A percentile compares a stretch with the other conserved stretches of the same genome.
Evolutionary conservation across 2,329 filamentous ascomycete genomes (phyloP).

Genomic region (Penicillium brevicompactum): DNA sequence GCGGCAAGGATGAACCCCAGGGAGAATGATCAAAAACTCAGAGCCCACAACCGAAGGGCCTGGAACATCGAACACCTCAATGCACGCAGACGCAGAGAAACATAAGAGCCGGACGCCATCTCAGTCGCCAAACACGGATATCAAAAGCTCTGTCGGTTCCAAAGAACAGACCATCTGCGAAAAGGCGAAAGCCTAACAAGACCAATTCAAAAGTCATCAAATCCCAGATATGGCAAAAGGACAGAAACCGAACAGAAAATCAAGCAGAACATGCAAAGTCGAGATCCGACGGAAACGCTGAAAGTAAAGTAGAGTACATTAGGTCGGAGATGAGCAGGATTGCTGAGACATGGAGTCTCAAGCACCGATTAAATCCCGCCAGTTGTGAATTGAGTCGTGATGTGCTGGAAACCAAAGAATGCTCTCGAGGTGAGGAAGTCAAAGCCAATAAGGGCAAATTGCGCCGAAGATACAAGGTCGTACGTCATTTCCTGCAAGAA

Average conservation of each 20-base stretch:
- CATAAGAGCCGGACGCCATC: constrained; percentile 34
- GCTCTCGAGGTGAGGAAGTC: constrained; percentile 5
- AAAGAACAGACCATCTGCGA: constrained; percentile 14
- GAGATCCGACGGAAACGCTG: constrained; percentile 27
- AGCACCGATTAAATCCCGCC: constrained; percentile 20
- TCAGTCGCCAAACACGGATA: constrained; percentile 40
- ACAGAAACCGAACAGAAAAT: constrained; percentile 12
- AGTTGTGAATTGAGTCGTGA: constrained; percentile 21
- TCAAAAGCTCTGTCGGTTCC: constrained; percentile 29
- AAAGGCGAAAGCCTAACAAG: constrained; percentile 17
- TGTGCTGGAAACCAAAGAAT: constrained; percentile 16
- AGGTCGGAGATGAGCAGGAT: constrained; percentile 24
- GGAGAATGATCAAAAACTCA: constrained; percentile 19
- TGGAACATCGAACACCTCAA: constrained; percentile 17
- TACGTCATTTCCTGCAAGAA: constrained; percentile 31
- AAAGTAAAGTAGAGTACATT: constrained; percentile 35
- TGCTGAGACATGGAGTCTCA: constrained; percentile 15
- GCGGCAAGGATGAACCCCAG: constrained; percentile 22
- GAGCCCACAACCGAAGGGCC: constrained; percentile 9
- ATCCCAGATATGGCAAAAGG: constrained; percentile 16
- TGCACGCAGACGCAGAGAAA: constrained; percentile 26
- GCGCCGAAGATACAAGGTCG: constrained; percentile 28
- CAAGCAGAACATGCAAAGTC: constrained; percentile 18
- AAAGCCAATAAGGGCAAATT: constrained; percentile 19
- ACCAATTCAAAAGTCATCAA: constrained; percentile 25